phyloP scores from a whole-genome alignment of 2,329 filamentous ascomycete genomes.

The Elsinoe necatrix region DNA sequence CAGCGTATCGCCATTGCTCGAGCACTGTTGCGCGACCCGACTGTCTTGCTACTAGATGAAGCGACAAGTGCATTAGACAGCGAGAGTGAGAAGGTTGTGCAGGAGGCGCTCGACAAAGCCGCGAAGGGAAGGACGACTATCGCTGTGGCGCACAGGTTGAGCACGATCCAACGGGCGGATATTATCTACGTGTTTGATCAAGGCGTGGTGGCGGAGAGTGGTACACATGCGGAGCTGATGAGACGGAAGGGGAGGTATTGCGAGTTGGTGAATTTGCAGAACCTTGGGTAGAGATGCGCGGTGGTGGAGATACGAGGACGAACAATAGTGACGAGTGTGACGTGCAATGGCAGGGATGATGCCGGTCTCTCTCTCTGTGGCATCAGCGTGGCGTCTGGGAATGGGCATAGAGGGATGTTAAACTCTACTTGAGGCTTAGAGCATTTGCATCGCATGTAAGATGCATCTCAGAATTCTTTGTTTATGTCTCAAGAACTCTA shows the following conservation, averaged over 20 bases:
- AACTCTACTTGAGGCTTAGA: neutral
- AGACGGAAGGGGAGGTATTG: slow-evolving; percentile 34
- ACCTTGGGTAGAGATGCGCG: neutral
- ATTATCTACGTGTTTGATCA: slow-evolving; percentile 95
- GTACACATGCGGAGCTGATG: slow-evolving; percentile 58
- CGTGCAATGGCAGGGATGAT: neutral
- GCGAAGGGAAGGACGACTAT: slow-evolving; percentile 69
- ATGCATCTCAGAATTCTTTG: neutral
- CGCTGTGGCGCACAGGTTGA: slow-evolving; percentile 83
- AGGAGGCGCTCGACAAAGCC: slow-evolving; percentile 71
- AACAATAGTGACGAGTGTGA: neutral
- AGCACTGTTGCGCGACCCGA: slow-evolving; percentile 82
- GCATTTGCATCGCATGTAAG: neutral
- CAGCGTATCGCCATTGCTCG: slow-evolving; percentile 91
- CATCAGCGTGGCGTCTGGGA: slow-evolving; percentile 9
- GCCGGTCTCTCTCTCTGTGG: neutral
- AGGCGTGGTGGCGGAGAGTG: slow-evolving; percentile 75
- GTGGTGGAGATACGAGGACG: neutral
- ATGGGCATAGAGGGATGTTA: neutral
- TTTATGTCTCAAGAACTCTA: neutral
- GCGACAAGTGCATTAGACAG: slow-evolving; percentile 61
- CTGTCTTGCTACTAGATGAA: slow-evolving; percentile 75
- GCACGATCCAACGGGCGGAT: slow-evolving; percentile 90
- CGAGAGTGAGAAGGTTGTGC: slow-evolving; percentile 70
- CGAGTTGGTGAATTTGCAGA: slow-evolving; percentile 23